Percentiles rank a stretch among this genome's conserved stretches.
These are phyloP conservation scores for Maudiozyma humilis DNA, from an alignment of 1,139 yeast genomes.

Conservation along the genomic window DNA sequence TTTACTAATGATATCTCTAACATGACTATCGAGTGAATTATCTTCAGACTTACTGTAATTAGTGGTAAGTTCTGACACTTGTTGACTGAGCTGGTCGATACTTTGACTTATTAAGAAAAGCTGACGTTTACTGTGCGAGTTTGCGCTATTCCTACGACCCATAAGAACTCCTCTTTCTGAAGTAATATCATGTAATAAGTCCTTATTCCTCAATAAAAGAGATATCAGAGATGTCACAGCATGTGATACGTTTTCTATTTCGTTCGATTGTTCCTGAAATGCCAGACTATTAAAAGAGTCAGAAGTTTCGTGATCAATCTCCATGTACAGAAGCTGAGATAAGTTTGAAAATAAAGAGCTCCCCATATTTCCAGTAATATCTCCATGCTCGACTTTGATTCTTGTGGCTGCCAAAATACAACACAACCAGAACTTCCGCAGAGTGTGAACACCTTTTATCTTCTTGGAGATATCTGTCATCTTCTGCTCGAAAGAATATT, in stretches of 20 bases:
- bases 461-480: slow-evolving; percentile 14
- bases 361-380: too few species aligned
- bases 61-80: neutral
- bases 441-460: slow-evolving; percentile 13
- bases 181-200: neutral
- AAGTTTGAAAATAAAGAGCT: too few species aligned
- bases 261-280: too few species aligned
- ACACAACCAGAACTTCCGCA: slow-evolving; percentile 22
- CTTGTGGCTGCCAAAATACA: slow-evolving; percentile 9
- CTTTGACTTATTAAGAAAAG: neutral
- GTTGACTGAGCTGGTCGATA: neutral
- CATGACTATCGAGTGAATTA: neutral
- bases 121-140: too few species aligned
- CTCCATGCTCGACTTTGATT: too few species aligned
- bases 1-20: neutral
- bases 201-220: neutral
- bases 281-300: too few species aligned
- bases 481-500: slow-evolving; percentile 12
- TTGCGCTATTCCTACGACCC: too few species aligned
- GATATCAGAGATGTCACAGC: neutral
- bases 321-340: too few species aligned
- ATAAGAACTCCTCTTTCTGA: neutral
- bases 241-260: neutral
- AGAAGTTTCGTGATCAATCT: too few species aligned
- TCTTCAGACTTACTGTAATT: neutral